A percentile compares a stretch with the other conserved stretches of the same genome.
Conservation (phyloP, 139 green algal genomes). For the Deuterostichococcus epilithicus region DNA sequence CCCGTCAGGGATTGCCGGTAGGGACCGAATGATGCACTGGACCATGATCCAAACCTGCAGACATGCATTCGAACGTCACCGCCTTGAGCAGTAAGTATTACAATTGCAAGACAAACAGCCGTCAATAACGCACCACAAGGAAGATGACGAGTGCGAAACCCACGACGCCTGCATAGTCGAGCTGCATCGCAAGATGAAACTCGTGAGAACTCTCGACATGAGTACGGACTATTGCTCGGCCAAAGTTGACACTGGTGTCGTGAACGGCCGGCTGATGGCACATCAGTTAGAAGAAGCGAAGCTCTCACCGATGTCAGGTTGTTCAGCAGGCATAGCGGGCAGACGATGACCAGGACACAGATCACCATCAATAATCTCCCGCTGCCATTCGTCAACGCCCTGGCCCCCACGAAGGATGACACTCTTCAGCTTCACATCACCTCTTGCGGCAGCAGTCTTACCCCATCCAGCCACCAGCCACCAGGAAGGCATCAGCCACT, state of each 20-base stretch:
- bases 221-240: too few relatives aligned
- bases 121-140: not conserved
- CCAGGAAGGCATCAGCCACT: too few relatives aligned
- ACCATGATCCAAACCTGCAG: not conserved
- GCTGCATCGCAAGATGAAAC: constrained; percentile 2
- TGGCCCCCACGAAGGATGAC: not conserved
- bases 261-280: too few relatives aligned
- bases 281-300: too few relatives aligned
- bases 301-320: not conserved
- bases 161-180: constrained; percentile 3
- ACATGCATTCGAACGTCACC: too few relatives aligned
- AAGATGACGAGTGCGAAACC: constrained; percentile 5
- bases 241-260: too few relatives aligned
- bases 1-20: not conserved
- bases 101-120: too few relatives aligned
- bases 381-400: not conserved
- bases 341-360: constrained; percentile 2
- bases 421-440: too few relatives aligned
- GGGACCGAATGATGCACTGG: not conserved
- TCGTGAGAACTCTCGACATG: not conserved
- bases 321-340: constrained; percentile 5
- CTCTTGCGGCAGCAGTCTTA: too few relatives aligned
- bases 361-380: constrained; percentile 13
- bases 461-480: too few relatives aligned
- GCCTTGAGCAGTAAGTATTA: too few relatives aligned